These are phyloP conservation scores for Vitis rupestris DNA, from an alignment of 164 flowering plant genomes.

Conservation along the genomic window DNA sequence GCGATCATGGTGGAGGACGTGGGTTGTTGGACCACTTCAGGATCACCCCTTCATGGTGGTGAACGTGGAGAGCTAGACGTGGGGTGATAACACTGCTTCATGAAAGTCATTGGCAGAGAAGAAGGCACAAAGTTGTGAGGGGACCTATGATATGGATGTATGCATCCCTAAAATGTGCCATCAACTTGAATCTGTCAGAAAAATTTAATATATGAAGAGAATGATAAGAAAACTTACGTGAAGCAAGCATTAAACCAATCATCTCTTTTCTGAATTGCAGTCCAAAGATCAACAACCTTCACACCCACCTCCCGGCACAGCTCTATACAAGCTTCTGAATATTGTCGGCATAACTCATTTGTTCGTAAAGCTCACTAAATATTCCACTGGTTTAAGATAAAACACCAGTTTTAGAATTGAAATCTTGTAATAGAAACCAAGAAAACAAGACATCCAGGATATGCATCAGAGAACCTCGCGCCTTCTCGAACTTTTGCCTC, in stretches of 20 bases:
- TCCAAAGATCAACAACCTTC: slow-evolving; percentile 72
- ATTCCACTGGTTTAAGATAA: slow-evolving; percentile 35
- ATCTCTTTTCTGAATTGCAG: slow-evolving; percentile 65
- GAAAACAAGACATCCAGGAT: background rate
- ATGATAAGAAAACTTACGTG: slow-evolving; percentile 52
- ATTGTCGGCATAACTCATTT: slow-evolving; percentile 64
- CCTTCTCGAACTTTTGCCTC: slow-evolving; percentile 42
- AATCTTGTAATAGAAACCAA: background rate
- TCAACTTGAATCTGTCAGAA: too few species aligned
- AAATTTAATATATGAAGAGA: background rate
- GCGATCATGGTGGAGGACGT: too few species aligned
- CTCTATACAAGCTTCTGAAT: slow-evolving; percentile 84
- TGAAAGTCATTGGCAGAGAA: too few species aligned
- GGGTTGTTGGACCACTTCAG: too few species aligned
- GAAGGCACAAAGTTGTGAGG: too few species aligned
- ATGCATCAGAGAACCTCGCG: slow-evolving; percentile 34
- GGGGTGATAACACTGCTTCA: too few species aligned
- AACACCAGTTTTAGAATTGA: slow-evolving; percentile 3
- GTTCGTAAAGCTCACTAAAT: slow-evolving; percentile 60
- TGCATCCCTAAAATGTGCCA: too few species aligned
- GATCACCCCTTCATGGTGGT: too few species aligned
- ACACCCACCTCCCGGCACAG: slow-evolving; percentile 68
- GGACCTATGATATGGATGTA: too few species aligned
- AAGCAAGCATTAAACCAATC: slow-evolving; percentile 73
- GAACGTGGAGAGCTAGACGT: too few species aligned